Base-by-base conservation (phyloP, 2,329 filamentous ascomycete species). In the Epichloe sp. region DNA sequence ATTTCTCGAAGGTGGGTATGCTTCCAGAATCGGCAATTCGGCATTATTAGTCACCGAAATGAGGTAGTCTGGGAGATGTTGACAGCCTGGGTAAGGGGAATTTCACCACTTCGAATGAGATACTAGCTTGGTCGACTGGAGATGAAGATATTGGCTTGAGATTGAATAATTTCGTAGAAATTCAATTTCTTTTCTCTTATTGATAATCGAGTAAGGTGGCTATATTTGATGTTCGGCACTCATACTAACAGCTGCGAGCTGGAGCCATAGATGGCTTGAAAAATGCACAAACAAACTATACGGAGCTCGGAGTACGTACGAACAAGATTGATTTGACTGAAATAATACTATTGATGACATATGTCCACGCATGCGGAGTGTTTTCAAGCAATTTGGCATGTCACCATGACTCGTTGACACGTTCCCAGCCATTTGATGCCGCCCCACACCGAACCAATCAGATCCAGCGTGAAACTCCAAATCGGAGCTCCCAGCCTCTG, bases 1-100 rank as follows among this genome's bases (percentile, higher is more conserved):
- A 54, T 45, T 57, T 52, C 42, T 21, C 14, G 35, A 15, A 44
- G 38, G 51, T 52, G 51, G 51, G 44, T 52, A 49, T 49, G 21
- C 12, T 52, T 37, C 44, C 26, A 41, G 7, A 49, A 45, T n/a
- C 38, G 36, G 31, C 21, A 49, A 37, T n/a, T 38, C 44, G 37
- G 40, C 53, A 54, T 56, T 19, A 19, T 19, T 54, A 49, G 54
- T 50, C 53, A 54, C 54, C 52, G 26, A 17, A 15, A 12, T 12
- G 6, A 48, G 19, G 41, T 23, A 41, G 26, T 15, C 35, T 34
- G 40, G 17, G 41, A 17, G 44, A 21, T 5, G 44, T 21, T 14
- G 21, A 17, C 34, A n/a, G 7, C 5, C 36, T 19, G 10, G 40
- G 10, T n/a, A 42, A 21, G 37, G 37, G 5, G 5, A 17, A n/a